Base-by-base conservation (phyloP, 768 basidiomycete genomes). In the Chalciporus chontae region DNA sequence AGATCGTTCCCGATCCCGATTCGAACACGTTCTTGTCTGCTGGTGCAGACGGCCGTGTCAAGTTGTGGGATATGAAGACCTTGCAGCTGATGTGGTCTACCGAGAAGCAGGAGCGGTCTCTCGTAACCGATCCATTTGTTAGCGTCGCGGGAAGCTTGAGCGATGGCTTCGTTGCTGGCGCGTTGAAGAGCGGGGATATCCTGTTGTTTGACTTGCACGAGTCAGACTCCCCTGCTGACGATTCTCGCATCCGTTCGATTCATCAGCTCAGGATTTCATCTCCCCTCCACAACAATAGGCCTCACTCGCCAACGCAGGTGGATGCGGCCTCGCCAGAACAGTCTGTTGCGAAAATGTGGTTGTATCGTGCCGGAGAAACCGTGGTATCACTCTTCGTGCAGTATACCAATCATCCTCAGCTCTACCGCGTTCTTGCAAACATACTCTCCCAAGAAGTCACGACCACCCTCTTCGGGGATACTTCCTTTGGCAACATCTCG, bases 41-140 rank as follows among this genome's bases (percentile, higher is more conserved):
- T 1, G 81, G 78, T 5, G 61, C 70, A 1, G 87, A 91, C 55
- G 87, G 87, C 0, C 67, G 70, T 19, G 75, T 88, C 55, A 92
- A 90, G 62, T 53, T 93, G 3, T 92, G 90, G 90, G 77, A 85
- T 50, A 68, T 76, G 14, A 78, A 74, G 55, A 69, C 68, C 4
- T 64, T 80, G 13, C 57, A 53, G n/a, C 84, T 83, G 51, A 45
- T 84, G 18, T 91, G 87, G 88, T 77, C 80, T 1, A 87, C 83
- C 17, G 67, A 73, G 15, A 61, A 57, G 19, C 70, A 71, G 15
- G 48, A 53, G 2, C 54, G 60, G 27, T 63, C 64, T 10, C 62
- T 73, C 13, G 56, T 76, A 2, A 67, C 72, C 2, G 83, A 85
- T 54, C 65, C 79, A 2, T 80, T 75, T 55, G 54, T 79, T 37